Evolutionary conservation across 2,329 filamentous ascomycete genomes (phyloP), one percentile per base, ranked within the genome.

Genomic region (Colletotrichum cordylinicola): DNA sequence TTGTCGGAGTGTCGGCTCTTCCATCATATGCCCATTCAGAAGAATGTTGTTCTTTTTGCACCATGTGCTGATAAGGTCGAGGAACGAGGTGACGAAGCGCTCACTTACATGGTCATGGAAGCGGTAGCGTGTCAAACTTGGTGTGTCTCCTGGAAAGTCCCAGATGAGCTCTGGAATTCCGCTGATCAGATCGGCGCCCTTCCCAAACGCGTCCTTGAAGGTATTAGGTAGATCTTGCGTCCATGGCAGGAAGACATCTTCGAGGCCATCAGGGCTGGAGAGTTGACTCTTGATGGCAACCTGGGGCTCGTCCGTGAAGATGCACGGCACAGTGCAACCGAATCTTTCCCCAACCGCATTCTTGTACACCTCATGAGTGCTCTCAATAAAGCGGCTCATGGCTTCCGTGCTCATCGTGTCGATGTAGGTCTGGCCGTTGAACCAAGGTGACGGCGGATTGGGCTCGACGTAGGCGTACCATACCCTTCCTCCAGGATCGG

Each of bases 391-490:
- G 7, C 77, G 65, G 9, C 62, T 70, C 55, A 82, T 82, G 33
- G 82, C 82, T 13, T 78, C 74, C 4, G 74, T 67, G 67, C 78
- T 83, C 31, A 82, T 72, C 9, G 81, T 81, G 72, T 84, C 82
- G 69, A 83, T 70, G 43, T 82, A 82, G 7, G 80, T 81, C 72
- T 82, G 78, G 8, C 78, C 80, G 67, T 83, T 83, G 77, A 82
- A 83, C 82, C 82, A 83, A 33, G 79, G 71, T 8, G 79, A 80
- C 4, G 76, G 64, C 2, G 78, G 78, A 67, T 83, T 83, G 2
- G 76, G 79, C 70, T 83, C 82, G 15, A 82, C 77, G 72, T 84
- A 84, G 9, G 81, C 81, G 60, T 82, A 82, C 81, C 81, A 84
- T 9, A 82, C 68, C 6, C 55, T 33, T 6, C 67, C 73, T 16